These are phyloP conservation scores for Coniophora puteana DNA, from an alignment of 1,284 basidiomycete species.

Conservation along the genomic window DNA sequence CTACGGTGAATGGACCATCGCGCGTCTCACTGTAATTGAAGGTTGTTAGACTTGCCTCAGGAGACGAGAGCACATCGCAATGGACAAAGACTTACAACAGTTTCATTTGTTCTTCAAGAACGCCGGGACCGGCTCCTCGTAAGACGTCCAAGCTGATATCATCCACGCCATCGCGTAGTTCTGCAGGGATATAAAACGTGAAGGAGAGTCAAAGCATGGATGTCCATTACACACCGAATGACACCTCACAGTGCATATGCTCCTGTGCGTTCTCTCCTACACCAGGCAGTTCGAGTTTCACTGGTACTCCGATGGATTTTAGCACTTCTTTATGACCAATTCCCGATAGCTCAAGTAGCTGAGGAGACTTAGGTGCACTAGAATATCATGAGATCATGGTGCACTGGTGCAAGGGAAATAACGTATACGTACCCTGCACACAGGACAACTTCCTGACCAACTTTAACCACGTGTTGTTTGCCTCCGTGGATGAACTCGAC, in stretches of 20 bases:
- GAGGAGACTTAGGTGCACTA: conserved; percentile 30
- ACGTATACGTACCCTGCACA: conserved; percentile 33
- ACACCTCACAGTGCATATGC: conserved; percentile 17
- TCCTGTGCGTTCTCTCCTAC: conserved; percentile 37
- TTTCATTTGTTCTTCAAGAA: conserved; percentile 21
- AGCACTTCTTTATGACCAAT: conserved; percentile 29
- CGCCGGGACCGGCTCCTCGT: conserved; percentile 20
- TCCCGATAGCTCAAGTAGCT: conserved; percentile 34
- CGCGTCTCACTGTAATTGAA: background rate
- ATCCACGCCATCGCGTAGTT: conserved; percentile 23
- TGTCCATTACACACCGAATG: conserved; percentile 21
- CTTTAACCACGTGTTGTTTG: conserved; percentile 15
- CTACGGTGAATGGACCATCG: conserved; percentile 8
- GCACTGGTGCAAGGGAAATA: no score
- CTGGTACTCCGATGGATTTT: conserved; percentile 24
- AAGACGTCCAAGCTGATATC: conserved; percentile 26
- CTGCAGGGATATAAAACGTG: conserved; percentile 12
- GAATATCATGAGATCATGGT: background rate
- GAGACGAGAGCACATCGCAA: no score
- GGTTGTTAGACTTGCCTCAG: no score
- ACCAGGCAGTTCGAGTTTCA: conserved; percentile 29
- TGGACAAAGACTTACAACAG: conserved; percentile 30
- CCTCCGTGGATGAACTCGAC: conserved; percentile 25
- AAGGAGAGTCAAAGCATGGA: no score
- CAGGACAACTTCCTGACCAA: conserved; percentile 35